These are phyloP conservation scores for Cytidiella melzeri DNA, from an alignment of 768 basidiomycete genomes.

Conservation along the genomic window DNA sequence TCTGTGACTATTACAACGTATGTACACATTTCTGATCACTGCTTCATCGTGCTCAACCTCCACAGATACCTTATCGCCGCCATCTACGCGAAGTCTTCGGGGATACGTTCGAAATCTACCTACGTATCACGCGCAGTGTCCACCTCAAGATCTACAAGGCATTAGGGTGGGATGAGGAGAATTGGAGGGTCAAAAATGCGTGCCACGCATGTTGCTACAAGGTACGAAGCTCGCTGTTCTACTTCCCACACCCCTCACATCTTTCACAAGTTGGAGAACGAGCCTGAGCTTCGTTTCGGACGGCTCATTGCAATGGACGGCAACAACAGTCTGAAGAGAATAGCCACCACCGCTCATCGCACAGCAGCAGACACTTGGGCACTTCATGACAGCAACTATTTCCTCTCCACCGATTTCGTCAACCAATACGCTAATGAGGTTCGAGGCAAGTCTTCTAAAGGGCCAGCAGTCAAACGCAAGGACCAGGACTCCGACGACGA, in stretches of 20 bases:
- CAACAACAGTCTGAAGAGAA: slow-evolving; percentile 9
- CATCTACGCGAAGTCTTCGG: slow-evolving; percentile 21
- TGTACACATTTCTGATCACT: slow-evolving; percentile 1
- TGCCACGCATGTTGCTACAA: slow-evolving; percentile 34
- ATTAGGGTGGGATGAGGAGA: slow-evolving; percentile 22
- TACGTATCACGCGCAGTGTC: slow-evolving; percentile 20
- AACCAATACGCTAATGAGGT: no score
- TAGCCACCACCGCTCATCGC: slow-evolving; percentile 1
- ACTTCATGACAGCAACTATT: slow-evolving; percentile 3
- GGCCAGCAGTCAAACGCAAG: background rate
- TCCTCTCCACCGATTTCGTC: no score
- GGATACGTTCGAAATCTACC: slow-evolving; percentile 31
- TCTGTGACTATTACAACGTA: slow-evolving; percentile 14
- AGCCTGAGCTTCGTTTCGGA: background rate
- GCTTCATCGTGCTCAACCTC: slow-evolving; percentile 3
- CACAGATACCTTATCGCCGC: slow-evolving; percentile 23
- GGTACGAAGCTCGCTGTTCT: slow-evolving; percentile 14
- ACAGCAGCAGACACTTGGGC: slow-evolving; percentile 1
- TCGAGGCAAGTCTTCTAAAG: background rate
- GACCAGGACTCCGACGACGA: no score
- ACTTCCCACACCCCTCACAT: background rate
- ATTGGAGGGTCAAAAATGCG: slow-evolving; percentile 29
- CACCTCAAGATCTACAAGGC: slow-evolving; percentile 16
- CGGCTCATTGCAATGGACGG: slow-evolving; percentile 4
- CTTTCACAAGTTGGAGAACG: slow-evolving; percentile 3